phyloP scores from a whole-genome alignment of 331 rosid species.

The Cydonia oblonga region DNA sequence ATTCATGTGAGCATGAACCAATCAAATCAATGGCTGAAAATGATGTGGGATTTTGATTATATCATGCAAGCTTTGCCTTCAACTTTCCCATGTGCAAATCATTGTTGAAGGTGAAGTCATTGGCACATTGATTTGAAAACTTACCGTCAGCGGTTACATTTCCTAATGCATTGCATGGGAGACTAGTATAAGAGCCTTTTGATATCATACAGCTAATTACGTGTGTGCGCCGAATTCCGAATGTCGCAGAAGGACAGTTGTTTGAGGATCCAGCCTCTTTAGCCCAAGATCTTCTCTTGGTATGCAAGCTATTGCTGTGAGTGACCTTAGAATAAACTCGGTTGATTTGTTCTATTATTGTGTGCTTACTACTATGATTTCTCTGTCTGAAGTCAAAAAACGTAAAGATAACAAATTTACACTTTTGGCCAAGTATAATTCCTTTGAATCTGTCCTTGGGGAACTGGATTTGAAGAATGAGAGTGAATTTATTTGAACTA shows the following conservation, averaged over 20 bases:
- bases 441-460: neutral
- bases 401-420: neutral
- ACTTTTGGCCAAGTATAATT: neutral
- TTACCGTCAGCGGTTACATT: neutral
- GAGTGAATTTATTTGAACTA: neutral
- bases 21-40: constrained; percentile 14
- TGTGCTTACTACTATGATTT: neutral
- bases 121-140: neutral
- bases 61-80: constrained; percentile 11
- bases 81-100: constrained; percentile 24
- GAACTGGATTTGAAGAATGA: neutral
- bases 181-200: neutral
- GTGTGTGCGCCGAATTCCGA: neutral
- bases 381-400: neutral
- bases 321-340: neutral
- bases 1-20: constrained; percentile 14
- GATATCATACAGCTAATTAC: neutral
- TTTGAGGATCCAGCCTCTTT: neutral
- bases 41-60: constrained; percentile 25
- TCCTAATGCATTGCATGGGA: neutral
- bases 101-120: constrained; percentile 13
- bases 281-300: neutral
- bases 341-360: neutral
- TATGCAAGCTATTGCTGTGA: neutral
- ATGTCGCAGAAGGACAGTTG: neutral